Evolutionary conservation across 1,284 basidiomycete species (phyloP).

Genomic region (Naganishia sp.): DNA sequence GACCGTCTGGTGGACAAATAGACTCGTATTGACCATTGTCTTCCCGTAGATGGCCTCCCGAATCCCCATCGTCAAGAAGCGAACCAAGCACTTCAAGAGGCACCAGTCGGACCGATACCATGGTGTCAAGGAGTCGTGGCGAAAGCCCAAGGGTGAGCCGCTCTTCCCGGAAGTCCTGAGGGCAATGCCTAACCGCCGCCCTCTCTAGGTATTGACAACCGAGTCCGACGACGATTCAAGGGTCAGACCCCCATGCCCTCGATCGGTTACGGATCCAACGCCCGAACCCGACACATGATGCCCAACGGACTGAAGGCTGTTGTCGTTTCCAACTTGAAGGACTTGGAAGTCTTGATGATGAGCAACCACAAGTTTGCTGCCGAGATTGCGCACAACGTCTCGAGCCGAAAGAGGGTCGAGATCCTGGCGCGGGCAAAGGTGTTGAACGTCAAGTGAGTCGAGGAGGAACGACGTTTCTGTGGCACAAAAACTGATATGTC

Average conservation of each 20-base stretch:
- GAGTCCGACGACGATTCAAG: conserved; percentile 88
- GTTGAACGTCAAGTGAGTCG: conserved; percentile 69
- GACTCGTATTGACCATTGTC: not conserved
- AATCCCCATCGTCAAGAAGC: conserved; percentile 93
- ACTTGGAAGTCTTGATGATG: conserved; percentile 92
- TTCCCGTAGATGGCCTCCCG: conserved; percentile 70
- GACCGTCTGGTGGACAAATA: not conserved
- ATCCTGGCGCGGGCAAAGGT: conserved; percentile 89
- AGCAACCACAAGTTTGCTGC: conserved; percentile 97
- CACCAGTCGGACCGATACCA: conserved; percentile 97
- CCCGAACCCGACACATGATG: conserved; percentile 84
- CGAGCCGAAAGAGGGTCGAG: conserved; percentile 89
- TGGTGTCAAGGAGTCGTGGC: conserved; percentile 93
- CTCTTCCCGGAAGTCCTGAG: no score
- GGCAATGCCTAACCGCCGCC: not conserved
- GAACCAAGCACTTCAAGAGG: conserved; percentile 94
- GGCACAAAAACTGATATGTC: not conserved
- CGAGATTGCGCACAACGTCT: conserved; percentile 96
- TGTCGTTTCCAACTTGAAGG: conserved; percentile 85
- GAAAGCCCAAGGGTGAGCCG: conserved; percentile 77
- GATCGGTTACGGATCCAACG: conserved; percentile 62
- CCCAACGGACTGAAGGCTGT: conserved; percentile 94
- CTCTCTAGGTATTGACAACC: conserved; percentile 78
- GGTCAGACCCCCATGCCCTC: conserved; percentile 94
- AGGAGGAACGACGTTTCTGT: not conserved